A percentile compares a stretch with the other conserved stretches of the same genome.
Conservation (phyloP, 1,139 yeast species). For the Zygoascus hellenicus region DNA sequence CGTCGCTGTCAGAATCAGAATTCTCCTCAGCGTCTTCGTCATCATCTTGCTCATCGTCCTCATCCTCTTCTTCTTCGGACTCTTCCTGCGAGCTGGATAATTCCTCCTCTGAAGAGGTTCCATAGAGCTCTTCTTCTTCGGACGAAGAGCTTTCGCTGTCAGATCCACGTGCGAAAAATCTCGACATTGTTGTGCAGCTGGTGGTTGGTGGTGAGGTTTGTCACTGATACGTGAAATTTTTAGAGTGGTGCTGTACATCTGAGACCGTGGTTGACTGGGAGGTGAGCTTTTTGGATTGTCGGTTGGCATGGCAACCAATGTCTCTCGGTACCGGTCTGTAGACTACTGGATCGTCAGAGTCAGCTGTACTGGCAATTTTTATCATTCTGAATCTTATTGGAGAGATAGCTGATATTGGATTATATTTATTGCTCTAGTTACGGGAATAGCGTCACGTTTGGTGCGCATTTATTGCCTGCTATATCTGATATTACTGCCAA, state of each 20-base stretch:
- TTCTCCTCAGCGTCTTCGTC: slow-evolving; percentile 34
- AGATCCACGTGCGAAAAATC: slow-evolving; percentile 60
- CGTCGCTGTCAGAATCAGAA: slow-evolving; percentile 37
- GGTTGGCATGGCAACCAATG: neutral
- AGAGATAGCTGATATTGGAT: no score
- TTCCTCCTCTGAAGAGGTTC: slow-evolving; percentile 38
- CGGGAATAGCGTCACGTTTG: no score
- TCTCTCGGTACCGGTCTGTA: no score
- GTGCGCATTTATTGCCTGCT: no score
- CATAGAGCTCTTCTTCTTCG: slow-evolving; percentile 52
- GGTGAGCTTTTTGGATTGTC: neutral
- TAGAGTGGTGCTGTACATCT: slow-evolving; percentile 7
- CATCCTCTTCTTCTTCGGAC: slow-evolving; percentile 21
- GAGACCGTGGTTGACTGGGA: neutral
- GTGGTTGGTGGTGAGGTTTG: slow-evolving; percentile 3
- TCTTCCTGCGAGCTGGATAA: slow-evolving; percentile 25
- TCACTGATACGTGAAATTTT: slow-evolving; percentile 7
- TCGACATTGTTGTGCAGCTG: slow-evolving; percentile 47
- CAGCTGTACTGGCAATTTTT: no score
- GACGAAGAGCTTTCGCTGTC: slow-evolving; percentile 64
- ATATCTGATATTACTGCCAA: no score
- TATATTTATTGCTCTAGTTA: no score
- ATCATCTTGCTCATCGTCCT: slow-evolving; percentile 28
- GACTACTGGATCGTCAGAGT: no score
- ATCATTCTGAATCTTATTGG: no score